phyloP scores from a whole-genome alignment of 306 rosid genomes.

The Acacia melanoxylon region DNA sequence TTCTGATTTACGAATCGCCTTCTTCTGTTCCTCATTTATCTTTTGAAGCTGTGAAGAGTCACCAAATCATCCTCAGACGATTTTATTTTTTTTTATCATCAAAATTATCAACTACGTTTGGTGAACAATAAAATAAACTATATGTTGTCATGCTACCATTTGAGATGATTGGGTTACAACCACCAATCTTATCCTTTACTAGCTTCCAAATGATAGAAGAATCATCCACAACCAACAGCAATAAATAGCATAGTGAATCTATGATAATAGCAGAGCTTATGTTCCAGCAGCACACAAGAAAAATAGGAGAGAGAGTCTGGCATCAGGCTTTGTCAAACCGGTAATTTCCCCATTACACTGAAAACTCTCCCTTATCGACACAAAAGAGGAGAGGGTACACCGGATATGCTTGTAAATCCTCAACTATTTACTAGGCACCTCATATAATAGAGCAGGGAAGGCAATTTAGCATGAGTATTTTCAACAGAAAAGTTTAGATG shows the following conservation, averaged over 20 bases:
- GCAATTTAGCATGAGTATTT: not conserved
- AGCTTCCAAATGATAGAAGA: conserved; percentile 12
- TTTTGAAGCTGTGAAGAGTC: conserved; percentile 64
- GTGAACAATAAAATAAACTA: conserved; percentile 4
- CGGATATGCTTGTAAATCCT: not conserved
- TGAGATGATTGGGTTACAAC: not conserved
- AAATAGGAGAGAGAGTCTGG: not conserved
- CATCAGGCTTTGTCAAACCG: not conserved
- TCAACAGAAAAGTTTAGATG: conserved; percentile 17
- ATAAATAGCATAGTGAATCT: not conserved
- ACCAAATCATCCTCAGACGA: conserved; percentile 29
- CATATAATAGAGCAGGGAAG: not conserved
- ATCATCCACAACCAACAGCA: conserved; percentile 20
- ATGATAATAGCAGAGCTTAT: not conserved
- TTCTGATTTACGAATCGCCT: conserved; percentile 63
- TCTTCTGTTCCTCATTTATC: conserved; percentile 72
- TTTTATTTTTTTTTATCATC: conserved; percentile 13
- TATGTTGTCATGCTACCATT: not conserved
- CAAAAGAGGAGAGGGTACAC: not conserved
- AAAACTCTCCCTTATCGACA: not conserved
- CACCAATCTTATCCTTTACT: not conserved
- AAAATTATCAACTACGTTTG: conserved; percentile 17
- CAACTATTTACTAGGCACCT: conserved; percentile 2
- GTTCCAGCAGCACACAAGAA: not conserved
- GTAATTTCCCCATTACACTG: not conserved